These are phyloP conservation scores for Trichoderma koningii DNA, from an alignment of 2,329 filamentous ascomycete genomes.

Conservation along the genomic window DNA sequence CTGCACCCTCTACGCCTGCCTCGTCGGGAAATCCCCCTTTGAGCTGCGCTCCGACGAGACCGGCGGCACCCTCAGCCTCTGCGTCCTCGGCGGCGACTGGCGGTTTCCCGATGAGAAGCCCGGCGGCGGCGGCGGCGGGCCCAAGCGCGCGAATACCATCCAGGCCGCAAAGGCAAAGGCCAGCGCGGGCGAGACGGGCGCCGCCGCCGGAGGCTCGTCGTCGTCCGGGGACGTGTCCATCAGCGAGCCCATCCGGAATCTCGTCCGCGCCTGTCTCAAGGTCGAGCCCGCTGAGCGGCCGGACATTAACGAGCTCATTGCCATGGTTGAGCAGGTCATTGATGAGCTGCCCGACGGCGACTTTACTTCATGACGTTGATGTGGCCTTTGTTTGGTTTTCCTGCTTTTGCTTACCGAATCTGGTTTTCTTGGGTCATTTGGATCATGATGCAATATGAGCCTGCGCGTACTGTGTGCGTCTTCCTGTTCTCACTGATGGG, in stretches of 20 bases:
- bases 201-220: slow-evolving; percentile 28
- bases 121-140: slow-evolving; percentile 51
- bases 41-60: slow-evolving; percentile 96
- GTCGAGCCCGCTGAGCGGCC: slow-evolving; percentile 88
- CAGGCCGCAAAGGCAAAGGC: slow-evolving; percentile 38
- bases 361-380: slow-evolving; percentile 28
- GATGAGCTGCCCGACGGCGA: slow-evolving; percentile 56
- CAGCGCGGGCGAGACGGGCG: slow-evolving; percentile 34
- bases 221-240: slow-evolving; percentile 54
- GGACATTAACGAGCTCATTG: slow-evolving; percentile 81
- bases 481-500: slow-evolving; percentile 10
- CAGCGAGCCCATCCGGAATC: slow-evolving; percentile 79
- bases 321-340: slow-evolving; percentile 74
- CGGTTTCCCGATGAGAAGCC: slow-evolving; percentile 87
- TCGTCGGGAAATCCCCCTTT: slow-evolving; percentile 95
- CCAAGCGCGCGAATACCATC: slow-evolving; percentile 49
- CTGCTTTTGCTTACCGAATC: background rate
- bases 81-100: slow-evolving; percentile 93
- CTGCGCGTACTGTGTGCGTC: slow-evolving; percentile 3
- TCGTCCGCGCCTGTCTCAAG: slow-evolving; percentile 81
- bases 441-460: slow-evolving; percentile 12
- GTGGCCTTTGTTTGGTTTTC: background rate
- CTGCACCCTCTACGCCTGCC: slow-evolving; percentile 95
- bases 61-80: slow-evolving; percentile 88
- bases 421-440: background rate